phyloP scores from a whole-genome alignment of 2,329 filamentous ascomycete genomes.

The Canariomyces notabilis region DNA sequence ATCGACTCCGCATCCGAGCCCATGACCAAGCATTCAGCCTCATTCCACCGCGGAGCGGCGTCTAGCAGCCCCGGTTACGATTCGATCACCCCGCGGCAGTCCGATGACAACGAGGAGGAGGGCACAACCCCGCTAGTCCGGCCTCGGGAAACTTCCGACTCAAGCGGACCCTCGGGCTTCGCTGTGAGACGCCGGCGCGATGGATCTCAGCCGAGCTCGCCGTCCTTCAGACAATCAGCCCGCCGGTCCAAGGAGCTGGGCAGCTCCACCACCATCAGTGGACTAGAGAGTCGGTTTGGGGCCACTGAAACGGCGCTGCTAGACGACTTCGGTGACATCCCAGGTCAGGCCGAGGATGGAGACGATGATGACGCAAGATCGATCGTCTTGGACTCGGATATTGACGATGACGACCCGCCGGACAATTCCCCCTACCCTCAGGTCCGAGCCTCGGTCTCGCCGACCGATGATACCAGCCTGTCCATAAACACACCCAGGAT shows the following conservation, averaged over 20 bases:
- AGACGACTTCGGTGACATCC: constrained; percentile 35
- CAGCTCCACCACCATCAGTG: constrained; percentile 46
- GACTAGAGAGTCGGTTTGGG: constrained; percentile 50
- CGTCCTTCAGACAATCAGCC: constrained; percentile 30
- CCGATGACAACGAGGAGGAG: constrained; percentile 14
- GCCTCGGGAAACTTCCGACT: constrained; percentile 11
- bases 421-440: constrained; percentile 74
- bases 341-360: constrained; percentile 32
- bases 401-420: constrained; percentile 46
- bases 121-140: neutral
- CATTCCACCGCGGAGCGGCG: constrained; percentile 30
- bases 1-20: constrained; percentile 16
- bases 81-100: constrained; percentile 25
- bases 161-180: constrained; percentile 5
- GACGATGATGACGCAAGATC: constrained; percentile 29
- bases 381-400: constrained; percentile 33
- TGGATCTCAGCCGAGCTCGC: constrained; percentile 15
- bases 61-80: constrained; percentile 32
- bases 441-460: constrained; percentile 73
- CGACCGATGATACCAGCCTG: constrained; percentile 68
- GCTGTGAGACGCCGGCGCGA: constrained; percentile 14
- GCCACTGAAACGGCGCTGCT: constrained; percentile 45
- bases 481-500: constrained; percentile 85
- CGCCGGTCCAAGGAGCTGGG: constrained; percentile 46
- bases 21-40: constrained; percentile 28